Percentiles rank a stretch among this genome's conserved stretches.
Conservation (phyloP, 202 grass and related monocot genomes). For the Bolboschoenoplectus hybrid region DNA sequence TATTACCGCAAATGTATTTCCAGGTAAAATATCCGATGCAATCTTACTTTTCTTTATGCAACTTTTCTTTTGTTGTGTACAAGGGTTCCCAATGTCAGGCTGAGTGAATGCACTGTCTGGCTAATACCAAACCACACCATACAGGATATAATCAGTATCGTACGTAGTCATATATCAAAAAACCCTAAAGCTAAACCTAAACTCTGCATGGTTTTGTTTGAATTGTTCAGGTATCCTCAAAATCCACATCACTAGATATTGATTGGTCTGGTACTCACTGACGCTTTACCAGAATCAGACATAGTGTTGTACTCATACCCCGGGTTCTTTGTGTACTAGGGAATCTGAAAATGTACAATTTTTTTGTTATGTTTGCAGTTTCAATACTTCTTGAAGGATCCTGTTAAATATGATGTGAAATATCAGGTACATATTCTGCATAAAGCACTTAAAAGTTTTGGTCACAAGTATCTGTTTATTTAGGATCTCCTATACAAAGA, state of each 20-base stretch:
- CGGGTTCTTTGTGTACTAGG: neutral
- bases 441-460: neutral
- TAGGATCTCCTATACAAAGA: neutral
- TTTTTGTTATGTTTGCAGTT: slow-evolving; percentile 61
- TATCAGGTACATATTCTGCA: slow-evolving; percentile 66
- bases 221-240: slow-evolving; percentile 2
- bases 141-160: neutral
- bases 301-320: neutral
- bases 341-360: slow-evolving; percentile 9
- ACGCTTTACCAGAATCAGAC: neutral
- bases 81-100: neutral
- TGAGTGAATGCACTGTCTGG: neutral
- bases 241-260: neutral
- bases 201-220: neutral
- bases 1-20: slow-evolving; percentile 73
- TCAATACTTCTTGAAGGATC: slow-evolving; percentile 92
- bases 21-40: slow-evolving; percentile 53
- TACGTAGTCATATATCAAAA: neutral
- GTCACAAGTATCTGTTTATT: neutral
- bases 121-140: neutral
- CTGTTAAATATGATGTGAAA: slow-evolving; percentile 89
- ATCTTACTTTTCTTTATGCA: neutral
- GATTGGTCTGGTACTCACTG: neutral
- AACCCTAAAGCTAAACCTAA: neutral
- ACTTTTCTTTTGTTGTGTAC: neutral